Conservation (phyloP, 345 rosid genomes). For the Durio zibethinus region DNA sequence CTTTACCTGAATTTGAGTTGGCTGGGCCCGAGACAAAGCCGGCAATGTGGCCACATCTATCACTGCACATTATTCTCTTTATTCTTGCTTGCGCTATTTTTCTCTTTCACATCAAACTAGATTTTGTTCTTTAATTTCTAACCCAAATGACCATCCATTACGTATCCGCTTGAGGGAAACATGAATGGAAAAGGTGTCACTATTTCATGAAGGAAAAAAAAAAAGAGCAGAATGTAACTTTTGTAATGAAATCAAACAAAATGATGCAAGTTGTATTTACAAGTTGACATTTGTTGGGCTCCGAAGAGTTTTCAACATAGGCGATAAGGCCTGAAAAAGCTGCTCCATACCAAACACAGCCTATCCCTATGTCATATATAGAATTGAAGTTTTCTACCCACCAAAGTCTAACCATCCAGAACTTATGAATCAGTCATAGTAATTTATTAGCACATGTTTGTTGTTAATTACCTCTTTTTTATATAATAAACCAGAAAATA, state of each 20-base stretch:
- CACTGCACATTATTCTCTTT: background rate
- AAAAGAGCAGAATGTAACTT: background rate
- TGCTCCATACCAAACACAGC: background rate
- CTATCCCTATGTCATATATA: background rate
- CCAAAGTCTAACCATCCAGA: slow-evolving; percentile 14
- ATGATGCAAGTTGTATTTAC: background rate
- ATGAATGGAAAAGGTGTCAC: background rate
- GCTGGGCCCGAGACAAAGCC: background rate
- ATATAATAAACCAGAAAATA: background rate
- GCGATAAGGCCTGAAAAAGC: background rate
- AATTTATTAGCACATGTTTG: background rate
- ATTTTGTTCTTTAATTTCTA: background rate
- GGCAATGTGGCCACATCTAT: background rate
- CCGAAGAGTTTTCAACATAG: background rate
- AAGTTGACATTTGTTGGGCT: background rate
- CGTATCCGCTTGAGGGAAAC: too few species aligned
- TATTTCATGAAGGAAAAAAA: background rate
- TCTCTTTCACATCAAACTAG: background rate
- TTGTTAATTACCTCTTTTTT: background rate
- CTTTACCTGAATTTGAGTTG: background rate
- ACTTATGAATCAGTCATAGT: background rate
- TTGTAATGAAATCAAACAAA: slow-evolving; percentile 5
- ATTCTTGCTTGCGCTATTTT: too few species aligned
- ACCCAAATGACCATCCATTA: background rate
- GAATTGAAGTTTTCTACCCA: background rate